phyloP scores from a whole-genome alignment of 352 stramenopile genomes.

The Plasmopara halstedii region DNA sequence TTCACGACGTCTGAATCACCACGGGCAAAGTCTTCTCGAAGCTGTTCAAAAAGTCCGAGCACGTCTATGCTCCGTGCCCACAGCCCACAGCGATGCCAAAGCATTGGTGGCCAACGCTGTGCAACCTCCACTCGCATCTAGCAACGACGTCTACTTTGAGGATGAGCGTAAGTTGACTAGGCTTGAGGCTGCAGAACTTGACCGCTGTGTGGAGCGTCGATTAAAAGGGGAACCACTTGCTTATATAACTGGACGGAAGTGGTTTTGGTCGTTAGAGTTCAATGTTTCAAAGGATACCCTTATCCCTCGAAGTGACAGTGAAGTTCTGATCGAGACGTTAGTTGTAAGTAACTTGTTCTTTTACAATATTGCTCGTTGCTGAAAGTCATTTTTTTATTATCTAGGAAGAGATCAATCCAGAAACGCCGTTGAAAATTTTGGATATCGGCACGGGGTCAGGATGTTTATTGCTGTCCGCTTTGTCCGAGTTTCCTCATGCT shows the following conservation, averaged over 20 bases:
- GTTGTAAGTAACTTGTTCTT: conserved; percentile 25
- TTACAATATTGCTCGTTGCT: too few relatives aligned
- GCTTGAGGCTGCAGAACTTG: conserved; percentile 26
- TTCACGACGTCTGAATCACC: conserved; percentile 6
- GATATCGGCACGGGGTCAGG: conserved; percentile 67
- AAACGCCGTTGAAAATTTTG: conserved; percentile 37
- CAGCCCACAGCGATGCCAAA: conserved; percentile 37
- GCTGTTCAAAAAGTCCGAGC: conserved; percentile 19
- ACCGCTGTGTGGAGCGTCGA: conserved; percentile 14
- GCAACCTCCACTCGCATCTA: conserved; percentile 23
- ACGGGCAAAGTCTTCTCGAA: conserved; percentile 9
- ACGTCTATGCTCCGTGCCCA: conserved; percentile 7
- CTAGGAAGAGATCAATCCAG: conserved; percentile 34
- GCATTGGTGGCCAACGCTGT: conserved; percentile 45
- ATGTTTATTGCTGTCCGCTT: conserved; percentile 53
- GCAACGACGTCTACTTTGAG: conserved; percentile 56
- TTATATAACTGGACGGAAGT: conserved; percentile 55
- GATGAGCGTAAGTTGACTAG: conserved; percentile 33
- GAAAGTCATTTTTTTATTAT: background rate
- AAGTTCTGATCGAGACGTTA: conserved; percentile 71
- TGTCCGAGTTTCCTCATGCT: conserved; percentile 49
- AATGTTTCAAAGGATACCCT: conserved; percentile 48
- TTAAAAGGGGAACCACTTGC: conserved; percentile 51
- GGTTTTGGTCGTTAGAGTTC: conserved; percentile 74
- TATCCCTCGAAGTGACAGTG: conserved; percentile 75